Evolutionary conservation across 1,139 yeast genomes (phyloP).

Genomic region (Saccharomycopsis hybrid): DNA sequence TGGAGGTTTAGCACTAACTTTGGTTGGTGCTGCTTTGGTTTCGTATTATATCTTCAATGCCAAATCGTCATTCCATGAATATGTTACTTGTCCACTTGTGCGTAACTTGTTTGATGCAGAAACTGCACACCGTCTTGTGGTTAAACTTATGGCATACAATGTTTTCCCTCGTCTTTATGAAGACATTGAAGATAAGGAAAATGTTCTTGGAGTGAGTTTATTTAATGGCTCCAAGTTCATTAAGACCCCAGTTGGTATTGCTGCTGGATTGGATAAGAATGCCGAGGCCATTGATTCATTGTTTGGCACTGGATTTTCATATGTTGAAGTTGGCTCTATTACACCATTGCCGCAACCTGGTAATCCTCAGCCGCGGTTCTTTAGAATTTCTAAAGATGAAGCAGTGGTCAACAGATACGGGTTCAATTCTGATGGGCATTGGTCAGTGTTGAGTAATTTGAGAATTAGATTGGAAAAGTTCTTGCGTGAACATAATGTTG

Average conservation of each 20-base stretch:
- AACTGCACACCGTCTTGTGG: conserved; percentile 73
- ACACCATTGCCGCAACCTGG: conserved; percentile 95
- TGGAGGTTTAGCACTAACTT: background rate
- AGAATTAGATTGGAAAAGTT: conserved; percentile 48
- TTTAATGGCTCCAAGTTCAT: conserved; percentile 48
- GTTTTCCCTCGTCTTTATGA: conserved; percentile 54
- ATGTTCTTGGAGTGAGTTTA: conserved; percentile 47
- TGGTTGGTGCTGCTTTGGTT: conserved; percentile 6
- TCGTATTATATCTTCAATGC: conserved; percentile 58
- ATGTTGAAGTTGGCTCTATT: conserved; percentile 88
- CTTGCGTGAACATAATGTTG: conserved; percentile 23
- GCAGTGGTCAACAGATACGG: conserved; percentile 95
- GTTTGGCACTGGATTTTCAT: conserved; percentile 74
- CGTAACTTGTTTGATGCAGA: conserved; percentile 77
- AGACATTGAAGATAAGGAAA: conserved; percentile 46
- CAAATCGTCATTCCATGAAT: conserved; percentile 77
- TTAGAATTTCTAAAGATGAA: conserved; percentile 74
- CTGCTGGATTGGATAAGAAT: conserved; percentile 94
- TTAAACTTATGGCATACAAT: conserved; percentile 62
- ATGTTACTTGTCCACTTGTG: conserved; percentile 67
- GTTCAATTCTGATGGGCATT: conserved; percentile 87
- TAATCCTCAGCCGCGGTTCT: conserved; percentile 84
- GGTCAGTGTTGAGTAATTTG: conserved; percentile 59
- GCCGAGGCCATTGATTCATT: conserved; percentile 90
- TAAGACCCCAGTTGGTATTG: conserved; percentile 80